Evolutionary conservation across 2,329 filamentous ascomycete genomes (phyloP), one percentile per base, ranked within the genome.

Genomic region (Colletotrichum camelliae): DNA sequence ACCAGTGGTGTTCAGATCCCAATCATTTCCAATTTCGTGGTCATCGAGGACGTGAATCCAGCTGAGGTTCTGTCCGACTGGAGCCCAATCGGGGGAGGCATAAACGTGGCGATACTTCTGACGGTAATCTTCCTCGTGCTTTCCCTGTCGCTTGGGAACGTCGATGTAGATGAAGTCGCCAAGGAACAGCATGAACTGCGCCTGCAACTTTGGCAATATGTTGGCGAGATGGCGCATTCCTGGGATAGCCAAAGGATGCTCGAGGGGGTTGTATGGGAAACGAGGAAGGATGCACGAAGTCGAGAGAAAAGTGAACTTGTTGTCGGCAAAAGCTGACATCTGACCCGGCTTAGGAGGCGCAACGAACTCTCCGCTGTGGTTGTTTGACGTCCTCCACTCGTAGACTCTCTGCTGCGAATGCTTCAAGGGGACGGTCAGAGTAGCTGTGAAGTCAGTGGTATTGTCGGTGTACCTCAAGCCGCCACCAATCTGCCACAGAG

Each of bases 1-100:
- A 7, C 95, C 94, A 0, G 95, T 96, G 16, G 91, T 93, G 82
- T 96, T 97, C 21, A 90, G 89, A 75, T 94, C 92, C 96, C 96
- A 98, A 85, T 98, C 97, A 80, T 99, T 98, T 7, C 91, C 91
- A 77, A 99, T 98, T 82, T 99, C 97, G 81, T 99, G 97, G 82
- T 99, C 97, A 81, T 99, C 97, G 8, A 98, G 91, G 3, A 98
- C 96, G 81, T 99, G 97, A 60, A 98, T 95, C 97, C 97, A 99
- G 80, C 96, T 97, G n/a, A 98, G 87, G 71, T 95, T 93, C 79
- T 94, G 89, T 1, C 92, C 92, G 13, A 94, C 92, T 1, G 92
- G 87, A 1, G 91, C 88, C 97, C 97, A 99, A 78, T 98, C 96
- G 0, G 96, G 96, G 4, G 96, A 98, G 0, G 95, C 94, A 81